Percentiles rank a stretch among this genome's conserved stretches.
Conservation (phyloP, 495 filamentous ascomycete species). For the Aspergillus indologenus region DNA sequence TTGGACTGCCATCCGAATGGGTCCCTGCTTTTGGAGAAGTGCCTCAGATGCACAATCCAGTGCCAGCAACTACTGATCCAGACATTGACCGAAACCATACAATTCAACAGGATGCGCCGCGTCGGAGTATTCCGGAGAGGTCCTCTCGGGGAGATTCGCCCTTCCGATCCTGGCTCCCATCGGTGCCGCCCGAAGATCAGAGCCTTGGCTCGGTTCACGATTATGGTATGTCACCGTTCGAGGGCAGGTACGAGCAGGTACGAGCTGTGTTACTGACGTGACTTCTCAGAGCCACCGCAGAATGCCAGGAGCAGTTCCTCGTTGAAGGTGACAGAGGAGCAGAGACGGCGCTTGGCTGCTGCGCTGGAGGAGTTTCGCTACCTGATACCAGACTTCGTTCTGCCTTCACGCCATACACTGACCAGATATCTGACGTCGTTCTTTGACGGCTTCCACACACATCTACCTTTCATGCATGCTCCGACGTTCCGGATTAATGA, state of each 20-base stretch:
- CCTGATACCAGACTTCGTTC: slow-evolving; percentile 36
- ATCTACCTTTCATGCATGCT: slow-evolving; percentile 37
- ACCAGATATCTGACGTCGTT: slow-evolving; percentile 39
- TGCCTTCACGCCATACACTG: slow-evolving; percentile 39
- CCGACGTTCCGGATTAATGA: slow-evolving; percentile 37
- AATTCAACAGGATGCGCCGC: slow-evolving; percentile 23
- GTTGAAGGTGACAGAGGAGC: slow-evolving; percentile 37
- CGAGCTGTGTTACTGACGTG: background rate
- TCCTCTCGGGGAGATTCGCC: slow-evolving; percentile 41
- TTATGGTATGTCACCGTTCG: slow-evolving; percentile 24
- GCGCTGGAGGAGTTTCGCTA: slow-evolving; percentile 38
- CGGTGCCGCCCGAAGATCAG: slow-evolving; percentile 37
- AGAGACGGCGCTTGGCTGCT: slow-evolving; percentile 33
- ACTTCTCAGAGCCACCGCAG: slow-evolving; percentile 31
- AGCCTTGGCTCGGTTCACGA: slow-evolving; percentile 36
- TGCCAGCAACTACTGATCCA: slow-evolving; percentile 21
- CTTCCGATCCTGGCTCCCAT: slow-evolving; percentile 41
- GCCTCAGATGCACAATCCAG: slow-evolving; percentile 27
- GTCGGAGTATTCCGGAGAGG: slow-evolving; percentile 21
- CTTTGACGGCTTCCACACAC: slow-evolving; percentile 38
- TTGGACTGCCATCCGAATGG: slow-evolving; percentile 41
- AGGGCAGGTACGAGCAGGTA: background rate
- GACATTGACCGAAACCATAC: slow-evolving; percentile 18
- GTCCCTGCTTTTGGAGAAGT: slow-evolving; percentile 30
- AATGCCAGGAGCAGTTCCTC: slow-evolving; percentile 22